Base-by-base conservation (phyloP, 1,139 yeast genomes). In the Hyphopichia burtonii region DNA sequence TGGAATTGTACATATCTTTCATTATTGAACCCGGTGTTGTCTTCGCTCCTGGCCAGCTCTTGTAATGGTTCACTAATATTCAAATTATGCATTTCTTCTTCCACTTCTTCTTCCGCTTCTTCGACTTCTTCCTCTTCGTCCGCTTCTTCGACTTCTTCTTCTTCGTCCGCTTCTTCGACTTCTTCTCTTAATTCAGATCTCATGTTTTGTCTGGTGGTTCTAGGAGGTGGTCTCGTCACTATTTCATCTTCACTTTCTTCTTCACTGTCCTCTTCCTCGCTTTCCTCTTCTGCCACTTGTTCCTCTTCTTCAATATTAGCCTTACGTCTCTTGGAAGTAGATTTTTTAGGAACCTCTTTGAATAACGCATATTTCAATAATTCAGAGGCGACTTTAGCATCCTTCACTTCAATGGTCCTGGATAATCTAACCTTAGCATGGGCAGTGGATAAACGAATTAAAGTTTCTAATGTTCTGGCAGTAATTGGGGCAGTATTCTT, bases 391-490 rank as follows among this genome's bases (percentile, higher is more conserved):
- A 87, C 84, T 49, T 76, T 71, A 2, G 97, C 96, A 65, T 93
- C 99, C 49, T 75, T 76, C 25, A 78, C 78, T 33, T 85, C 89
- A 17, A 93, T 84, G 2, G 80, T 74, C 52, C 79, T 79, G 19
- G 96, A 86, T 42, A 93, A 72, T 54, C 99, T 76, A 12, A 93
- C 89, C 61, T 93, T 93, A 18, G 99, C 99, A 64, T 93, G 99
- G 0, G 99, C 99, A 1, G 98, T 88, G 1, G 98, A 78, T 47
- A 93, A 73, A 73, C 99, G 96, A 61, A 93, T 93, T 53, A 93
- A 74, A 0, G 99, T 93, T 68, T 93, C 99, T 54, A 93, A 74
- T 3, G 99, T 94, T 82, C 99, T 88, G 18, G 99, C 96, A 2
- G 99, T 93, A 51, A 94, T 89, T 32, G 99, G 99, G 1, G 96